These are phyloP conservation scores for Nicotiana sylvestris DNA, from an alignment of 257 asterid genomes.

Conservation along the genomic window DNA sequence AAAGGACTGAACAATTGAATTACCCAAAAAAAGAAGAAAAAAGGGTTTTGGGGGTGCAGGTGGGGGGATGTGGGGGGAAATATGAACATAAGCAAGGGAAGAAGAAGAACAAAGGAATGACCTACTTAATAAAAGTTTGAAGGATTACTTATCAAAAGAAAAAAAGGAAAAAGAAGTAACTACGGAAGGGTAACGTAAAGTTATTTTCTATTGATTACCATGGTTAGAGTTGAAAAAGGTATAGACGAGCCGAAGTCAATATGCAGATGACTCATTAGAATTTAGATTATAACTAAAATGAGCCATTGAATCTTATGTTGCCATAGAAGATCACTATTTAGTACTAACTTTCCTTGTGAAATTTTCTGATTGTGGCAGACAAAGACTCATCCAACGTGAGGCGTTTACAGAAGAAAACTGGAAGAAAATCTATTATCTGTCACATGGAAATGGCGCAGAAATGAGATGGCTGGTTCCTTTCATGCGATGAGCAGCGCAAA, in stretches of 20 bases:
- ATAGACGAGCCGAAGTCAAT: too few species aligned
- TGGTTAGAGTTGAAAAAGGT: too few species aligned
- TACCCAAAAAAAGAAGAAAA: neutral
- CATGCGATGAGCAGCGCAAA: slow-evolving; percentile 52
- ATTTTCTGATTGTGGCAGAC: slow-evolving; percentile 44
- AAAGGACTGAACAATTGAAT: neutral
- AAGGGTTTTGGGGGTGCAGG: too few species aligned
- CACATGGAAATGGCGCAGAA: slow-evolving; percentile 94
- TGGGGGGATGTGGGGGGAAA: neutral
- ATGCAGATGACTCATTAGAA: neutral
- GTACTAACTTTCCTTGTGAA: neutral
- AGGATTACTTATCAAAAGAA: too few species aligned
- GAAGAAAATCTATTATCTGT: slow-evolving; percentile 88
- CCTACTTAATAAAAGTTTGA: too few species aligned
- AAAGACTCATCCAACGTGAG: slow-evolving; percentile 66
- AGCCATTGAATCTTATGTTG: neutral
- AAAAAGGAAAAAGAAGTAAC: neutral
- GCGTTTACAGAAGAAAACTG: slow-evolving; percentile 86
- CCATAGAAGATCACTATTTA: neutral
- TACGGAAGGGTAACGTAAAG: neutral
- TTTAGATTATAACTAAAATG: neutral
- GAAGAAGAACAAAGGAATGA: neutral
- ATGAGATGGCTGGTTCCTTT: slow-evolving; percentile 77
- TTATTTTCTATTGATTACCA: too few species aligned
- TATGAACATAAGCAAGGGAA: neutral